phyloP scores from a whole-genome alignment of 2,329 filamentous ascomycete genomes.

The Calonectria multiphialidica region DNA sequence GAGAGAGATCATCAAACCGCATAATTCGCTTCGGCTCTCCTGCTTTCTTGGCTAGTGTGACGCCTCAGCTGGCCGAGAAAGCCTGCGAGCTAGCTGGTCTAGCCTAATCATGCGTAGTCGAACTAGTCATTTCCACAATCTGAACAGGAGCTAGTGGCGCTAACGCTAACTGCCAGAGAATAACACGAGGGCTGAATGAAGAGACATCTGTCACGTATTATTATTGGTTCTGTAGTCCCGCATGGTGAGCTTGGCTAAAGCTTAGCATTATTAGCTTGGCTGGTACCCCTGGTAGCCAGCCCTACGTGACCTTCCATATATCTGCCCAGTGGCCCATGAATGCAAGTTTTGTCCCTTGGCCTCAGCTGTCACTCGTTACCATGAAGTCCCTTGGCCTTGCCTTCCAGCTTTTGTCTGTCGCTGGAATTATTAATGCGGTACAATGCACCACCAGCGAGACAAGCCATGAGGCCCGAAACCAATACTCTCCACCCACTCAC shows the following conservation, averaged over 20 bases:
- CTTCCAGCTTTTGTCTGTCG: background rate
- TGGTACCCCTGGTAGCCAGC: background rate
- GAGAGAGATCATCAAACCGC: background rate
- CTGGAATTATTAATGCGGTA: background rate
- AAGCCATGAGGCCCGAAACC: background rate
- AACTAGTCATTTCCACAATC: background rate
- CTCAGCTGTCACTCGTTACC: background rate
- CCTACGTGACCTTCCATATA: background rate
- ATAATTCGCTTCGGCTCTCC: background rate
- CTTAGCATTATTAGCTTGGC: background rate
- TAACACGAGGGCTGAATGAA: background rate
- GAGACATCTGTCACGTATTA: background rate
- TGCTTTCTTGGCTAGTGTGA: too few relatives aligned
- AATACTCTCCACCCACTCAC: background rate
- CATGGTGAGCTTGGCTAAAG: background rate
- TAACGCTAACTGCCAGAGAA: background rate
- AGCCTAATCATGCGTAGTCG: background rate
- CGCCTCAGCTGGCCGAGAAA: background rate
- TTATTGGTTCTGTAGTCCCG: background rate
- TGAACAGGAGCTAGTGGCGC: background rate
- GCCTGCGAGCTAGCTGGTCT: background rate
- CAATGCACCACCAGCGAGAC: background rate
- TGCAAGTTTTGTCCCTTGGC: background rate
- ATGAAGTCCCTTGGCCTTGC: background rate
- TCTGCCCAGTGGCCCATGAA: background rate